A percentile compares a stretch with the other conserved stretches of the same genome.
These are phyloP conservation scores for Vitis vinifera DNA, from an alignment of 164 flowering plant genomes.

Conservation along the genomic window ASM3070453v1 NC_081807.1:17180001-17180500, in stretches of 20 bases:
- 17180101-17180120: background rate
- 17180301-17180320: too few relatives aligned
- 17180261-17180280: too few relatives aligned
- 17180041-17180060: background rate
- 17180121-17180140: background rate
- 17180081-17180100: too few relatives aligned
- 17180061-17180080: background rate
- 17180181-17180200: too few relatives aligned
- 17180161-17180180: too few relatives aligned
- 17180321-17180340: too few relatives aligned
- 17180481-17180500: background rate
- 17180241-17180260: too few relatives aligned
- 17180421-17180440: background rate
- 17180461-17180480: background rate
- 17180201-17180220: too few relatives aligned
- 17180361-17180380: too few relatives aligned
- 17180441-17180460: background rate
- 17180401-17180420: background rate
- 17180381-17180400: background rate
- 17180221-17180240: too few relatives aligned
- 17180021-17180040: background rate
- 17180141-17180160: background rate
- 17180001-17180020: background rate
- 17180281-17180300: too few relatives aligned
- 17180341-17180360: too few relatives aligned